Conservation (phyloP, 2,329 filamentous ascomycete genomes). For the Xylaria sp. region DNA sequence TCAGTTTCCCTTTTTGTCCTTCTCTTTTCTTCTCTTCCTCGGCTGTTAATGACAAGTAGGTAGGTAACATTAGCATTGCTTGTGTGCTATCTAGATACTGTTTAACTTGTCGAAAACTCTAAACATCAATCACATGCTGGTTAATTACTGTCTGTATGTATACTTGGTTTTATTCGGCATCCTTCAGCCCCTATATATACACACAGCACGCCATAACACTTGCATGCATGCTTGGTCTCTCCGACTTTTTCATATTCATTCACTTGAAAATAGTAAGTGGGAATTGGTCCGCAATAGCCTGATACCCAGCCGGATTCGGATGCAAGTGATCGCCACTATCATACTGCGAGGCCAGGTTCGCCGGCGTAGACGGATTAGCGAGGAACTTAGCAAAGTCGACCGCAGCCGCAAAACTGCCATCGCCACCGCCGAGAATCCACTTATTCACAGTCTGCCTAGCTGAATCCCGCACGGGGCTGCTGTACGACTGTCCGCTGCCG, state of each 20-base stretch:
- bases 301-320: conserved; percentile 69
- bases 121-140: too few relatives aligned
- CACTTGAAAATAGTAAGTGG: conserved; percentile 64
- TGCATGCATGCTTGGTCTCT: too few relatives aligned
- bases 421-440: conserved; percentile 65
- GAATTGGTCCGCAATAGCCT: conserved; percentile 68
- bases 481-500: conserved; percentile 64
- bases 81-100: too few relatives aligned
- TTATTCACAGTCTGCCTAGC: conserved; percentile 68
- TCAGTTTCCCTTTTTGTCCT: too few relatives aligned
- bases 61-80: too few relatives aligned
- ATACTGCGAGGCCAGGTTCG: conserved; percentile 61
- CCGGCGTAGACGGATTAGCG: conserved; percentile 60
- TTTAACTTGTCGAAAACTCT: too few relatives aligned
- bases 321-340: conserved; percentile 75
- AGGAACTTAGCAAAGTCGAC: conserved; percentile 71
- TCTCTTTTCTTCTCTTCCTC: too few relatives aligned
- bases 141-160: too few relatives aligned
- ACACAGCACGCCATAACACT: too few relatives aligned
- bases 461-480: conserved; percentile 63
- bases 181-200: too few relatives aligned
- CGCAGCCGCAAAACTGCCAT: conserved; percentile 67
- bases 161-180: too few relatives aligned
- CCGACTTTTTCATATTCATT: not conserved
- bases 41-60: too few relatives aligned